Evolutionary conservation across 805 yeast genomes (phyloP), one percentile per base, ranked within the genome.

Genomic region (Ogataea parapolymorpha): DNA sequence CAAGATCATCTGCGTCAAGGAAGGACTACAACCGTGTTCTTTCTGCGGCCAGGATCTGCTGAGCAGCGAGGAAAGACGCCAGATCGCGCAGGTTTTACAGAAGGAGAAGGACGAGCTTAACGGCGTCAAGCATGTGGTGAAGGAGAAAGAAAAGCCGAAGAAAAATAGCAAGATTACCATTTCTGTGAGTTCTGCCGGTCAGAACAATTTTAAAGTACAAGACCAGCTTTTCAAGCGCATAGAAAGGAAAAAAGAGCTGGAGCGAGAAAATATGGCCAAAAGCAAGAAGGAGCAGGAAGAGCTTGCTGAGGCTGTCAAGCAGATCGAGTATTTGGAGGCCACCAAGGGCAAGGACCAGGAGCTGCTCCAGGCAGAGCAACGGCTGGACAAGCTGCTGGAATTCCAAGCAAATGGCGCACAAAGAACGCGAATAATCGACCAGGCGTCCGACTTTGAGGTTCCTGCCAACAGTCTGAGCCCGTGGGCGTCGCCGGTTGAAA

Each of bases 21-120:
- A 93, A 57, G 98, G 98, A 0, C 66, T 87, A 17, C 93, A 90
- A 45, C 93, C 93, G 3, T 93, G 99, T 56, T 74, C 93, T 2
- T 84, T 65, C 47, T 93, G 99, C 66, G 86, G 88, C 0, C 59
- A 71, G 18, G 83, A 79, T 25, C 63, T 93, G 30, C 68, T 93
- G 14, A 71, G 79, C 5, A 58, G 63, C 9, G 74, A 72, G n/a
- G 96, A 90, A 49, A 72, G 78, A 52, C 47, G 54, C 4, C 79
- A 77, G 38, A 81, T 87, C 28, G 62, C 75, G 22, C 63, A 71
- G 5, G 59, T 80, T 4, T 63, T 86, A 26, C 66, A 70, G 32
- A 54, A 63, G 12, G 93, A 85, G 55, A 81, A 73, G 46, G 64
- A 64, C 1, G 67, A 69, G 18, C 49, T 71, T 22, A 62, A 70